Percentiles rank a stretch among this genome's conserved stretches.
Evolutionary conservation across 805 yeast genomes (phyloP).

Genomic region (Lipomyces spencermartinsiae): DNA sequence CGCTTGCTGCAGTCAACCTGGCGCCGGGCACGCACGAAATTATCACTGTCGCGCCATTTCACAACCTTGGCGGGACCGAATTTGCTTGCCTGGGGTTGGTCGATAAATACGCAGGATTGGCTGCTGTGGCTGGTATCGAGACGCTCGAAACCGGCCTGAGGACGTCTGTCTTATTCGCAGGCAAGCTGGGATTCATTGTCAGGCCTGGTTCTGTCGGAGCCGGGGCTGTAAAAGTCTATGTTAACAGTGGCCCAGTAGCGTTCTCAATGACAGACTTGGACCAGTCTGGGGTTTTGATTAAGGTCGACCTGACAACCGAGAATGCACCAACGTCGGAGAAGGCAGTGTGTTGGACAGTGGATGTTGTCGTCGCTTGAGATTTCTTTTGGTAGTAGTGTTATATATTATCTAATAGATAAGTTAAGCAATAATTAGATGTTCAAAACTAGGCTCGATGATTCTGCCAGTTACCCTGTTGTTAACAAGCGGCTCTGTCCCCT

Average conservation of each 20-base stretch:
- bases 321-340: background rate
- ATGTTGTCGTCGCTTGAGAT: background rate
- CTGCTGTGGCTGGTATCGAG: background rate
- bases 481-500: no score
- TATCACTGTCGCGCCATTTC: slow-evolving; percentile 6
- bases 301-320: background rate
- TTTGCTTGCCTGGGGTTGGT: slow-evolving; percentile 4
- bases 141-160: background rate
- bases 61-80: slow-evolving; percentile 2
- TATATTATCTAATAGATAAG: no score
- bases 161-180: background rate
- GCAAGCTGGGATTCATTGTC: background rate
- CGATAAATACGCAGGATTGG: slow-evolving; percentile 6
- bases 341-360: background rate
- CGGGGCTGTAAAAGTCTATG: background rate
- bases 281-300: background rate
- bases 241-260: background rate
- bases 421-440: no score
- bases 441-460: no score
- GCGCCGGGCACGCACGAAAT: slow-evolving; percentile 4
- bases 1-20: background rate
- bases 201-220: background rate
- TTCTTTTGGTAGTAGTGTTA: no score
- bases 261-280: background rate
- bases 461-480: no score